Evolutionary conservation across 257 asterid genomes (phyloP).

Genomic region (Nicotiana tabacum): DNA sequence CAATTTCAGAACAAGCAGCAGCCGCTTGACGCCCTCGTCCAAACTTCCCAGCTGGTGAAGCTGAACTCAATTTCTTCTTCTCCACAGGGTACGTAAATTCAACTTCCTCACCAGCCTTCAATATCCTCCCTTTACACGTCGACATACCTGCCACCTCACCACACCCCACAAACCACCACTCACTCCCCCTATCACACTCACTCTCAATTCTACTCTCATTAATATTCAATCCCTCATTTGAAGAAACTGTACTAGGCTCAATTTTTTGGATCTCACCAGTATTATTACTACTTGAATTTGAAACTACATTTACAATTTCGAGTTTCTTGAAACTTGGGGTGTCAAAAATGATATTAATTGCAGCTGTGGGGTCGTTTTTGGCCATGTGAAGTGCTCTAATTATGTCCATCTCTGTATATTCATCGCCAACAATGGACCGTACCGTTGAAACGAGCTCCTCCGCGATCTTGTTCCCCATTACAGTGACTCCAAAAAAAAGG

Average conservation of each 20-base stretch:
- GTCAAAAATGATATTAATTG: conserved; percentile 81
- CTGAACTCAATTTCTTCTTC: conserved; percentile 43
- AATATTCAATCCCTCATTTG: conserved; percentile 13
- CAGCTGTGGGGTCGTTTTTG: conserved; percentile 81
- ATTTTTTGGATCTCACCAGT: not conserved
- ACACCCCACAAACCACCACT: conserved; percentile 88
- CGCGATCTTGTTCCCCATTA: conserved; percentile 61
- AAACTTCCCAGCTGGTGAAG: conserved; percentile 55
- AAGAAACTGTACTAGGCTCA: conserved; percentile 8
- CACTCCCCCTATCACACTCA: conserved; percentile 28
- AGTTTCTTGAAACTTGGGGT: conserved; percentile 50
- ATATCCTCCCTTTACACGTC: conserved; percentile 76
- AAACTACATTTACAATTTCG: conserved; percentile 18
- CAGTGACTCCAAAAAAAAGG: not conserved
- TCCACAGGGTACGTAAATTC: conserved; percentile 58
- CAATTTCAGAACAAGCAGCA: conserved; percentile 68
- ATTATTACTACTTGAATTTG: conserved; percentile 5
- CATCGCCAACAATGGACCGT: conserved; percentile 73
- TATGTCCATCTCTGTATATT: conserved; percentile 73
- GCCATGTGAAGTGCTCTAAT: conserved; percentile 96
- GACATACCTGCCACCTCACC: conserved; percentile 74
- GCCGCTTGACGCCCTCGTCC: conserved; percentile 70
- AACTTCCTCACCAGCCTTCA: conserved; percentile 70
- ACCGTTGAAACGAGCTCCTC: conserved; percentile 70
- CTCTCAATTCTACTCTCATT: conserved; percentile 6